phyloP scores from a whole-genome alignment of 2,329 filamentous ascomycete species.

The Neurospora sp. region DNA sequence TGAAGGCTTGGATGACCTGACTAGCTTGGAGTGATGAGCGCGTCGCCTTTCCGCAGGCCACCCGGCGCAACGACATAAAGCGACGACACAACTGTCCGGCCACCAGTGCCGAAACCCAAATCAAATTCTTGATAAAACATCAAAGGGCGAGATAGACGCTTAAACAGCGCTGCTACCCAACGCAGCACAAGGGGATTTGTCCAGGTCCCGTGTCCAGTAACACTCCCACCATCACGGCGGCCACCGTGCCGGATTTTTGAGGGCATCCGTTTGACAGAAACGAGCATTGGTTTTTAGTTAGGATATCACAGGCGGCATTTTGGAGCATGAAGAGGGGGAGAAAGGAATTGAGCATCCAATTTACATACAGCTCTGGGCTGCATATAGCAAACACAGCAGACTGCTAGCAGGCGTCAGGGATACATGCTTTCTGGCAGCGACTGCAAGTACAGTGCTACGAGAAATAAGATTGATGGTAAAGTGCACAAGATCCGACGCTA shows the following conservation, averaged over 20 bases:
- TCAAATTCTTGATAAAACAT: background rate
- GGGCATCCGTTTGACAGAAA: background rate
- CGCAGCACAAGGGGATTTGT: background rate
- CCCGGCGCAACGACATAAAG: background rate
- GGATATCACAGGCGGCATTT: background rate
- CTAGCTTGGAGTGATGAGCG: constrained; percentile 52
- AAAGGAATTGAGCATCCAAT: background rate
- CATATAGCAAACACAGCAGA: background rate
- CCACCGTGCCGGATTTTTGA: background rate
- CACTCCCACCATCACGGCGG: background rate
- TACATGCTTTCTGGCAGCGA: background rate
- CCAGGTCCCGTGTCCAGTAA: background rate
- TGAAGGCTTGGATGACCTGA: constrained; percentile 40
- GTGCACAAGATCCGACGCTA: background rate
- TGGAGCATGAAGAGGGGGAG: background rate
- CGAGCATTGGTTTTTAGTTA: background rate
- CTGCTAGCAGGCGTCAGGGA: background rate
- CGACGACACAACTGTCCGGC: background rate
- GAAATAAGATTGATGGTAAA: background rate
- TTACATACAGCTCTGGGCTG: background rate
- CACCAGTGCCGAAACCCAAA: background rate
- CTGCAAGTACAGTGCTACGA: background rate
- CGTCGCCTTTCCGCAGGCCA: background rate
- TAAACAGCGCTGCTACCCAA: background rate
- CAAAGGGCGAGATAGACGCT: background rate